Conservation (phyloP, 2,329 filamentous ascomycete genomes). For the Leptosphaerulina australis region DNA sequence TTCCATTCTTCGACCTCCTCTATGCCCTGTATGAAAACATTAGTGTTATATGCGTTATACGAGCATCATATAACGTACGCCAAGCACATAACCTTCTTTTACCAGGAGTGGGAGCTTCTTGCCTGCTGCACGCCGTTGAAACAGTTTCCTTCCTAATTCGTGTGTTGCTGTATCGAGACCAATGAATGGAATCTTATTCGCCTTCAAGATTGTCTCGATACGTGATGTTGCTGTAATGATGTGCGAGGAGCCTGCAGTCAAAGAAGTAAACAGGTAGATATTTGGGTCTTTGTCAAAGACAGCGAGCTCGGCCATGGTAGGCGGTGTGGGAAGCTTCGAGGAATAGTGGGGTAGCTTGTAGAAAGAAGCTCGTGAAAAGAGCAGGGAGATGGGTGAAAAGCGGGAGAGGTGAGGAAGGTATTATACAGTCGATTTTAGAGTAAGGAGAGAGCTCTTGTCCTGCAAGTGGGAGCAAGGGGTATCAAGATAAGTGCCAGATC, state of each 20-base stretch:
- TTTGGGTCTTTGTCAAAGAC: slow-evolving; percentile 55
- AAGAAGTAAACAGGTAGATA: slow-evolving; percentile 93
- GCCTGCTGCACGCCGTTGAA: slow-evolving; percentile 82
- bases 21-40: slow-evolving; percentile 68
- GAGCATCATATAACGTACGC: slow-evolving; percentile 63
- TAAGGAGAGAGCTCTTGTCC: not conserved
- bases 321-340: slow-evolving; percentile 9
- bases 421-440: not conserved
- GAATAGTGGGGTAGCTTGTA: slow-evolving; percentile 6
- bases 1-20: slow-evolving; percentile 99
- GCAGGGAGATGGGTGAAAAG: not conserved
- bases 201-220: slow-evolving; percentile 93
- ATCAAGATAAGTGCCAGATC: slow-evolving; percentile 14
- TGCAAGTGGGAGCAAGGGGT: slow-evolving; percentile 8
- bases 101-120: slow-evolving; percentile 89
- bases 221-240: slow-evolving; percentile 96
- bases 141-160: slow-evolving; percentile 84
- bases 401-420: not conserved
- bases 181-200: slow-evolving; percentile 92
- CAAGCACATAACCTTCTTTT: slow-evolving; percentile 83
- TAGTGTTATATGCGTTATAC: not conserved
- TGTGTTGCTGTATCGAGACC: slow-evolving; percentile 91
- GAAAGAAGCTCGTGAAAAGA: not conserved
- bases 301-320: slow-evolving; percentile 49
- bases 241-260: slow-evolving; percentile 93